A percentile compares a stretch with the other conserved stretches of the same genome.
Conservation (phyloP, 2,329 filamentous ascomycete genomes). For the Penicillium sp. region DNA sequence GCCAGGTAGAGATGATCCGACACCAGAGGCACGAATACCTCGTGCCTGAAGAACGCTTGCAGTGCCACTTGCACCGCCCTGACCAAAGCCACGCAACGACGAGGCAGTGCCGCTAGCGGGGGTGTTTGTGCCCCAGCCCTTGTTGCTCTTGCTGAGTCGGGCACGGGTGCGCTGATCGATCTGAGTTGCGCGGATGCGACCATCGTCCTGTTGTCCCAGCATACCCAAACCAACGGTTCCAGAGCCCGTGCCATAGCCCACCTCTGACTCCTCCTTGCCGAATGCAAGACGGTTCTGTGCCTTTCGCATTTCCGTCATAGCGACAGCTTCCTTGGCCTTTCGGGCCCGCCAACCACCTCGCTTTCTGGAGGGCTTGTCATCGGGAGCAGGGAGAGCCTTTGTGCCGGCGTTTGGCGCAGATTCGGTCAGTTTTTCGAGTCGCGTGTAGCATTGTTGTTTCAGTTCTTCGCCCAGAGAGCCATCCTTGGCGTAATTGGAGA, state of each 20-base stretch:
- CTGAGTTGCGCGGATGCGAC: conserved; percentile 82
- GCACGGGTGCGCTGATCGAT: conserved; percentile 91
- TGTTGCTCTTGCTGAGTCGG: conserved; percentile 91
- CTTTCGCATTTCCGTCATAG: conserved; percentile 95
- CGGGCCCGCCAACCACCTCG: conserved; percentile 84
- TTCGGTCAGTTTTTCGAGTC: conserved; percentile 89
- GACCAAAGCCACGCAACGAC: conserved; percentile 76
- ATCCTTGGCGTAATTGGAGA: conserved; percentile 76
- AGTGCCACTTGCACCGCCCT: conserved; percentile 59
- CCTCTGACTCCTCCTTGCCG: conserved; percentile 90
- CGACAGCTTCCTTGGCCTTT: conserved; percentile 93
- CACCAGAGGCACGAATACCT: conserved; percentile 77
- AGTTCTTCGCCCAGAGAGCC: conserved; percentile 81
- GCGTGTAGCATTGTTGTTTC: conserved; percentile 76
- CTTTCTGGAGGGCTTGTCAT: conserved; percentile 92
- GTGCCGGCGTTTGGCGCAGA: conserved; percentile 85
- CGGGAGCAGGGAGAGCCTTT: conserved; percentile 83
- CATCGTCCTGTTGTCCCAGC: conserved; percentile 86
- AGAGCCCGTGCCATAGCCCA: conserved; percentile 85
- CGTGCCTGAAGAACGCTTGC: conserved; percentile 72
- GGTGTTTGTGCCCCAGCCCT: conserved; percentile 80
- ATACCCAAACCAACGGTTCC: conserved; percentile 87
- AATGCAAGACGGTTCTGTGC: conserved; percentile 96
- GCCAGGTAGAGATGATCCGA: conserved; percentile 68
- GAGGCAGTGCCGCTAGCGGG: conserved; percentile 65